phyloP scores from a whole-genome alignment of 768 basidiomycete species.

The Agrocybe pediades region DNA sequence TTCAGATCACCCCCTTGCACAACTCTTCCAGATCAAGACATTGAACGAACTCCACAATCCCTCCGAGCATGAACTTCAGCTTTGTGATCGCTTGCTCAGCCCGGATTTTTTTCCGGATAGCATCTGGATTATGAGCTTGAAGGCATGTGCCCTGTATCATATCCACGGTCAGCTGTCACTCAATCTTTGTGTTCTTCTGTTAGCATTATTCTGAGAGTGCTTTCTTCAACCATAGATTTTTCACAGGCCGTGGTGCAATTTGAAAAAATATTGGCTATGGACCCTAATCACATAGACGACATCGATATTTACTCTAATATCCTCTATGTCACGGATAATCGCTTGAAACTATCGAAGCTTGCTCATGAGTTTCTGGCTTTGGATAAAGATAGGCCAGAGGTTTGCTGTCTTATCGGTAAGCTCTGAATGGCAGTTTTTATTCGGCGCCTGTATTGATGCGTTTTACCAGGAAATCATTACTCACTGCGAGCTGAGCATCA shows the following conservation, averaged over 20 bases:
- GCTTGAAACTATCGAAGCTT: slow-evolving; percentile 83
- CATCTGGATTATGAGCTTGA: slow-evolving; percentile 83
- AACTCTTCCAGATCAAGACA: slow-evolving; percentile 83
- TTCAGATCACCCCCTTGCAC: slow-evolving; percentile 50
- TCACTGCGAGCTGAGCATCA: slow-evolving; percentile 92
- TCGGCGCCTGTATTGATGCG: neutral
- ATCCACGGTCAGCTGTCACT: slow-evolving; percentile 68
- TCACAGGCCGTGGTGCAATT: slow-evolving; percentile 84
- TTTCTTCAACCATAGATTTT: slow-evolving; percentile 68
- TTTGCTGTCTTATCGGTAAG: slow-evolving; percentile 93
- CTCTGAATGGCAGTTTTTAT: slow-evolving; percentile 10
- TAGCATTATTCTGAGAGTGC: slow-evolving; percentile 3
- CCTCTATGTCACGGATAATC: slow-evolving; percentile 91
- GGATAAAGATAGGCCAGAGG: slow-evolving; percentile 93
- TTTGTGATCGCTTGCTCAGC: slow-evolving; percentile 77
- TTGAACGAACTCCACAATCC: slow-evolving; percentile 89
- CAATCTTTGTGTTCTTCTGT: slow-evolving; percentile 4
- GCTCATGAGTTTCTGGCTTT: slow-evolving; percentile 89
- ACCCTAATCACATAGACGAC: slow-evolving; percentile 91
- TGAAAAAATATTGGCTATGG: slow-evolving; percentile 74
- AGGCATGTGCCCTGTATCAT: slow-evolving; percentile 88
- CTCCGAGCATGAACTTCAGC: slow-evolving; percentile 78
- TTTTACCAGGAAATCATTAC: slow-evolving; percentile 87
- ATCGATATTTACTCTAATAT: slow-evolving; percentile 97
- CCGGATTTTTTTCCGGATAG: slow-evolving; percentile 78